Conservation (phyloP, 306 rosid species). For the Hippophae rhamnoides region DNA sequence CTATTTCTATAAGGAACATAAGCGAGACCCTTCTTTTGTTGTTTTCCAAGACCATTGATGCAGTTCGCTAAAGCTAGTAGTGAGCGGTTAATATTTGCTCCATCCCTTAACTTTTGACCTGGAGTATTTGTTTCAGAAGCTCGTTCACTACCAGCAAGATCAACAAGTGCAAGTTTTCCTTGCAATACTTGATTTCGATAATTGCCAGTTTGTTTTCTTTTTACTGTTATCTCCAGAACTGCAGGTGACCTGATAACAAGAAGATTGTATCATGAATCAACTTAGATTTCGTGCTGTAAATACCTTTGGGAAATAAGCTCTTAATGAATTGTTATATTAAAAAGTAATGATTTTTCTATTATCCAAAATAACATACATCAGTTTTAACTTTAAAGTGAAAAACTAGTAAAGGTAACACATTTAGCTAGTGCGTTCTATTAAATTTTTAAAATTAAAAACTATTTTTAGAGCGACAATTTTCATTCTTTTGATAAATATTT, state of each 20-base stretch:
- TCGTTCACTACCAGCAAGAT: conserved; percentile 61
- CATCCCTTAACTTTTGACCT: conserved; percentile 56
- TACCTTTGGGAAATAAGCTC: no score
- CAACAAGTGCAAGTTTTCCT: conserved; percentile 60
- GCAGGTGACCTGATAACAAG: conserved; percentile 46
- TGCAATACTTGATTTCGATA: conserved; percentile 44
- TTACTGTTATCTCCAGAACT: conserved; percentile 48
- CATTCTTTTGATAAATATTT: no score
- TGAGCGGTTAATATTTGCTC: conserved; percentile 63
- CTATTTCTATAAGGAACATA: conserved; percentile 60
- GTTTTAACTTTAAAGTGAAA: no score
- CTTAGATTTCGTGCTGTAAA: no score
- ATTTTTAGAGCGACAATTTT: no score
- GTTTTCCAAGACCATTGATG: conserved; percentile 57
- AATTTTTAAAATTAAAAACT: no score
- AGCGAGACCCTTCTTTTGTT: conserved; percentile 57
- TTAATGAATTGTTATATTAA: no score
- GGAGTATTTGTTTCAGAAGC: conserved; percentile 49
- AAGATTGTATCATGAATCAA: not conserved
- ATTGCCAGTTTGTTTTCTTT: conserved; percentile 46
- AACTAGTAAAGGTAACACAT: no score
- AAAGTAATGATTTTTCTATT: no score
- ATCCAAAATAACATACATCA: no score
- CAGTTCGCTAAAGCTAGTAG: conserved; percentile 62
- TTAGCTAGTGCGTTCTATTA: no score